Base-by-base conservation (phyloP, 768 basidiomycete genomes). In the Tylopilus cervinicoccineus region DNA sequence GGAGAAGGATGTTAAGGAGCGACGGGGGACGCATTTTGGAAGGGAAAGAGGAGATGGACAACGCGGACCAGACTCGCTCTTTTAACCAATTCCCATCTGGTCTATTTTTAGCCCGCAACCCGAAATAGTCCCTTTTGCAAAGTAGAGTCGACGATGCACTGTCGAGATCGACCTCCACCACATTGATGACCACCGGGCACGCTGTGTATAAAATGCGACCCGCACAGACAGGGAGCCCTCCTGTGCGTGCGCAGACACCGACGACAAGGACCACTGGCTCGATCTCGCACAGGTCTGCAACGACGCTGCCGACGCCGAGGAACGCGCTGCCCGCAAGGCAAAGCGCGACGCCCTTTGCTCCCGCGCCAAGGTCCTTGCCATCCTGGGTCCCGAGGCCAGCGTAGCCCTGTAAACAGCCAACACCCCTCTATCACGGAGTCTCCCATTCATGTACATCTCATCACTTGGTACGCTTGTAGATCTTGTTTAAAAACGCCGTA, bases 401-500 rank as follows among this genome's bases (percentile, higher is more conserved):
- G 9, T 26, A 5, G 34, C 38, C 29, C 17, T 47, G 1, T 48
- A 45, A 33, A 17, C n/a, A 10, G n/a, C n/a, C n/a, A n/a, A n/a
- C n/a, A n/a, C n/a, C n/a, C n/a, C 31, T 36, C 9, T n/a, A 36
- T 36, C 16, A 33, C 16, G 16, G 33, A 34, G n/a, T 31, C 27
- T 28, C 9, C n/a, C 14, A 23, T 23, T 23, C 22, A 38, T 23
- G 37, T 38, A 38, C 13, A 32, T 38, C 6, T 17, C 28, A 9
- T 32, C 73, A 83, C 71, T 80, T 82, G 52, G 69, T 77, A 53
- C 81, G 73, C 67, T 76, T 76, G 58, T 83, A 80, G 29, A 98
- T 94, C 76, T 98, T 98, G 51, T 78, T 77, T 64, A 98, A 70
- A 74, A 96, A 97, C 58, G 77, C 83, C 52, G 75, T 77, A 70